Conservation (phyloP, 2,329 filamentous ascomycete species). For the Cladophialophora immunda region DNA sequence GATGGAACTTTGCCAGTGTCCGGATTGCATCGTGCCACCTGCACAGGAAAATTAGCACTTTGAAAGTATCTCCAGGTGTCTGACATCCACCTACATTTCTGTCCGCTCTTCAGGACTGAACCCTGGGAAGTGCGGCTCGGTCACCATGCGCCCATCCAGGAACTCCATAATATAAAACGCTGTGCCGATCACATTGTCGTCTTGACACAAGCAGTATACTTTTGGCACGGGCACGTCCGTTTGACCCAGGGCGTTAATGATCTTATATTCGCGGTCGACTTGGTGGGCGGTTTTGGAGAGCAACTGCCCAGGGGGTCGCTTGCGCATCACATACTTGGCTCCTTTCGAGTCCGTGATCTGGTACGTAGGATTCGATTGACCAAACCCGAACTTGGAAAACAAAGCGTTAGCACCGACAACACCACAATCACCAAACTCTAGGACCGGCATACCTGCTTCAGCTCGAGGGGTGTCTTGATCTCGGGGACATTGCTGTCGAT, state of each 20-base stretch:
- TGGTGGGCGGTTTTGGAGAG: constrained; percentile 94
- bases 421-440: neutral
- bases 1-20: constrained; percentile 86
- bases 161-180: constrained; percentile 98
- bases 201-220: constrained; percentile 85
- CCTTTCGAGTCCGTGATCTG: constrained; percentile 78
- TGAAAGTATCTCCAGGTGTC: neutral
- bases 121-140: constrained; percentile 82
- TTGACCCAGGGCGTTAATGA: constrained; percentile 80
- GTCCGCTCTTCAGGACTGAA: constrained; percentile 73
- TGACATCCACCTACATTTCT: constrained; percentile 66
- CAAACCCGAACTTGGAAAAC: constrained; percentile 85
- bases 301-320: constrained; percentile 95
- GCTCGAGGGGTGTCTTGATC: constrained; percentile 81
- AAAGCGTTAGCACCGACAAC: neutral
- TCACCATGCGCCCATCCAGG: constrained; percentile 90
- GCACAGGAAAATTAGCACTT: constrained; percentile 12
- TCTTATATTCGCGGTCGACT: constrained; percentile 93
- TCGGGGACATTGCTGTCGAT: constrained; percentile 79
- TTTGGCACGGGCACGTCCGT: constrained; percentile 88
- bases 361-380: constrained; percentile 97
- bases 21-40: constrained; percentile 84
- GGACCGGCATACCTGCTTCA: constrained; percentile 77
- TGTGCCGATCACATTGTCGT: constrained; percentile 80
- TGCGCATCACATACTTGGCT: constrained; percentile 85